Base-by-base conservation (phyloP, 192 early-diverging fungal genomes). In the Pecoramyces ruminantium region DNA sequence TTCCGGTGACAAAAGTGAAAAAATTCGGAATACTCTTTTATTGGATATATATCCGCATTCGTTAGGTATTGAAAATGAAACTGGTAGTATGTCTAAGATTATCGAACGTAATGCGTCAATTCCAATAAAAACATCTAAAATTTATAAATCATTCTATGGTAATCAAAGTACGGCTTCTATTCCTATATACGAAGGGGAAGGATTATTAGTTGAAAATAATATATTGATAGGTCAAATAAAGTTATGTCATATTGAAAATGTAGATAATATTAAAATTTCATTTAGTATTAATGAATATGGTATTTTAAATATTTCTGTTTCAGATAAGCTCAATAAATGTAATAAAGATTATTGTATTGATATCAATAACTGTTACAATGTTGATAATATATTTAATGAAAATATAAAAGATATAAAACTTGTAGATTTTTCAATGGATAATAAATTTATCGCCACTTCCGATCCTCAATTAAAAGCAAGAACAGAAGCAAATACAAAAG, bases 21-120 rank as follows among this genome's bases (percentile, higher is more conserved):
- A 96, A 92, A 95, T 94, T 83, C 93, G 95, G 85, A 94, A 96
- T 82, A 87, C 97, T 84, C 90, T 97, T 79, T 88, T 99, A 81
- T 90, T 97, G 86, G 97, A 99, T 85, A 95, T 97, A 79, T 93
- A 95, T 78, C 96, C 97, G 81, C 95, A 97, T 82, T 96, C 96
- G 78, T 92, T 97, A 85, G 96, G 97, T 90, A 97, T 97, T 87
- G 97, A 97, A 88, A 96, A 96, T 81, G 95, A 94, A 82, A 96
- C 96, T 84, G 97, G 97, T 87, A 95, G 96, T 90, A 96, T 99
- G 95, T 97, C 96, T 82, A 86, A 94, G 77, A 91, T 99, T 82
- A 96, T 98, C 91, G 94, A 95, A 91, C 95, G 96, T 82, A 99
- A 99, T 93, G 96, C 95, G 84, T 96, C 95, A 80, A 91, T 98